Base-by-base conservation (phyloP, 2,329 filamentous ascomycete genomes). In the Gyromitra esculenta region DNA sequence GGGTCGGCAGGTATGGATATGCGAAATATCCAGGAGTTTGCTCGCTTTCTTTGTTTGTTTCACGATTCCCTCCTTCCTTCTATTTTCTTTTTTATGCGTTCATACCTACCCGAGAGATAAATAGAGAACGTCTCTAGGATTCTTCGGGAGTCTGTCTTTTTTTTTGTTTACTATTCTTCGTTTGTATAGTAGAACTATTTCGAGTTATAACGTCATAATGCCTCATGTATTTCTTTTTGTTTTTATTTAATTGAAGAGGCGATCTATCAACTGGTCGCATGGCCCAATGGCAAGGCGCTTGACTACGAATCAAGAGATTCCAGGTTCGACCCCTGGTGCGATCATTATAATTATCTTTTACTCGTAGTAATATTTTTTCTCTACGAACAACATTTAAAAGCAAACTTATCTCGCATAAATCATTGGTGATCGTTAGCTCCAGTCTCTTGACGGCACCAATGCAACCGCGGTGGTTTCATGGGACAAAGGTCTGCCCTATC, bases 201-300 rank as follows among this genome's bases (percentile, higher is more conserved):
- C 18, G 15, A 50, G 59, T 57, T 64, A 64, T 41, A 18, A 31
- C 21, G 15, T 52, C 57, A 21, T 48, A 66, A 65, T 66, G 48
- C 45, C 13, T 21, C 25, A 52, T 43, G 4, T 3, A 13, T 18
- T 4, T 0, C 37, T n/a, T 35, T 39, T 21, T 56, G 11, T 18
- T 25, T 35, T 56, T 69, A 54, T 59, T 1, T 71, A 75, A 70
- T 70, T 15, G 43, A 50, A 41, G n/a, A 45, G 5, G 11, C 4
- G 11, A 1, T 37, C 0, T 39, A 67, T 31, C 25, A 25, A 59
- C 45, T 37, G 75, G 75, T 77, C 75, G 73, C 80, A 75, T 87
- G 86, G 86, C 86, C 86, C 86, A 87, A 87, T 87, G 86, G 86
- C 85, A 87, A 87, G 86, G 86, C 85, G 86, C 85, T 86, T 87